A percentile compares a stretch with the other conserved stretches of the same genome.
These are phyloP conservation scores for Murraya paniculata DNA, from an alignment of 345 rosid species.

Conservation along the genomic window DNA sequence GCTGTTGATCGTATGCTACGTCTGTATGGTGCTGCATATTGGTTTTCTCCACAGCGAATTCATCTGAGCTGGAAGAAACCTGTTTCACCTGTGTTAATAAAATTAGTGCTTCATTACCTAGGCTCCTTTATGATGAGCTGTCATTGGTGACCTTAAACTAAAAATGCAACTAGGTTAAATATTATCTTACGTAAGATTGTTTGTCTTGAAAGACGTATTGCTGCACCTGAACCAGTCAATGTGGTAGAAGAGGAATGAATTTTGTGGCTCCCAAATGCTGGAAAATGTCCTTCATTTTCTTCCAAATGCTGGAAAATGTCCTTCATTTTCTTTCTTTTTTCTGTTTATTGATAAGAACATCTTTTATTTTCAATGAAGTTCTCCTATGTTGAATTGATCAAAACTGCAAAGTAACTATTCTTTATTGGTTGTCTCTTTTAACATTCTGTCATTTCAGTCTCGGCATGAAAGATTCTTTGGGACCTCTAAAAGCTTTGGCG, in stretches of 20 bases:
- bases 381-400: background rate
- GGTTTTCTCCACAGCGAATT: background rate
- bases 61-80: background rate
- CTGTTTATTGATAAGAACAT: background rate
- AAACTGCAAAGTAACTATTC: background rate
- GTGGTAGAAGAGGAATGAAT: background rate
- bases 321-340: background rate
- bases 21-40: background rate
- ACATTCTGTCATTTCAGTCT: conserved; percentile 47
- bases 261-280: background rate
- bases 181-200: background rate
- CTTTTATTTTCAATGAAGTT: background rate
- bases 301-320: background rate
- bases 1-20: background rate
- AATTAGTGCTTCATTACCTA: background rate
- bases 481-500: conserved; percentile 90
- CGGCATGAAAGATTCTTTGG: conserved; percentile 96
- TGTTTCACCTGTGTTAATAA: background rate
- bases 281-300: background rate
- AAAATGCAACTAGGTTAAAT: background rate
- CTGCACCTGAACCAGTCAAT: background rate
- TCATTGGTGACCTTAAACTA: background rate
- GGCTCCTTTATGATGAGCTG: background rate
- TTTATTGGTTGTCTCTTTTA: background rate
- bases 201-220: background rate